These are phyloP conservation scores for Pleurotus ostreatus DNA, from an alignment of 768 basidiomycete species.

Conservation along the genomic window DNA sequence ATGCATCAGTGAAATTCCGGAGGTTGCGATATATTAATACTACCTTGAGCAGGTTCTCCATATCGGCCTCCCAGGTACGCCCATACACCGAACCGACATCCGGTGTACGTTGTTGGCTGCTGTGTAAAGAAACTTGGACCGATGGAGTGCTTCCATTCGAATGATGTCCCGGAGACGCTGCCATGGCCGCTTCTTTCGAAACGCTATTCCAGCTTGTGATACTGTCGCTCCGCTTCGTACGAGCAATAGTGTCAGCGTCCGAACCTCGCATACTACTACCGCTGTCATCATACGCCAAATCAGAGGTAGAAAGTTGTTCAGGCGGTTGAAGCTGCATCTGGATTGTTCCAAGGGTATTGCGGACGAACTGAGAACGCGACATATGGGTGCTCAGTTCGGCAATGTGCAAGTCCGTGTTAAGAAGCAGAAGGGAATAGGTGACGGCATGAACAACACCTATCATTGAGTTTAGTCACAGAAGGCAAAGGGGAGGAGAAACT, in stretches of 20 bases:
- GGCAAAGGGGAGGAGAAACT: conserved; percentile 10
- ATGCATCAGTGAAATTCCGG: neutral
- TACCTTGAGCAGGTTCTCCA: conserved; percentile 82
- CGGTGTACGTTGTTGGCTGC: conserved; percentile 30
- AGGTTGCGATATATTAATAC: conserved; percentile 6
- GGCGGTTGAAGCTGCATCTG: conserved; percentile 69
- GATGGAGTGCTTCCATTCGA: conserved; percentile 65
- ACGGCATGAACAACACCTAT: conserved; percentile 93
- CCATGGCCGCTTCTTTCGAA: conserved; percentile 52
- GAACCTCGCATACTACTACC: conserved; percentile 55
- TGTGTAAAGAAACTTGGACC: conserved; percentile 44
- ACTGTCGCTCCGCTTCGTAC: conserved; percentile 77
- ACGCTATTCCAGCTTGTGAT: conserved; percentile 84
- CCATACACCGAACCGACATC: conserved; percentile 40
- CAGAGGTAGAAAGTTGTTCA: conserved; percentile 50
- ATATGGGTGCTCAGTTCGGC: conserved; percentile 86
- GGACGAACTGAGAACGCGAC: conserved; percentile 89
- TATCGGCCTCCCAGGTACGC: conserved; percentile 78
- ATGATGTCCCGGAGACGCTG: conserved; percentile 29
- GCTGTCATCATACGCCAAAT: conserved; percentile 63
- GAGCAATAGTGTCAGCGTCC: conserved; percentile 50
- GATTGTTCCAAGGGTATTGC: conserved; percentile 86
- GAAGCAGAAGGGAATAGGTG: conserved; percentile 84
- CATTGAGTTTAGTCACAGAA: neutral
- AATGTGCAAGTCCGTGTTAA: conserved; percentile 97